phyloP scores from a whole-genome alignment of 805 yeast genomes.

The Sungouiozyma intestinalis region DNA sequence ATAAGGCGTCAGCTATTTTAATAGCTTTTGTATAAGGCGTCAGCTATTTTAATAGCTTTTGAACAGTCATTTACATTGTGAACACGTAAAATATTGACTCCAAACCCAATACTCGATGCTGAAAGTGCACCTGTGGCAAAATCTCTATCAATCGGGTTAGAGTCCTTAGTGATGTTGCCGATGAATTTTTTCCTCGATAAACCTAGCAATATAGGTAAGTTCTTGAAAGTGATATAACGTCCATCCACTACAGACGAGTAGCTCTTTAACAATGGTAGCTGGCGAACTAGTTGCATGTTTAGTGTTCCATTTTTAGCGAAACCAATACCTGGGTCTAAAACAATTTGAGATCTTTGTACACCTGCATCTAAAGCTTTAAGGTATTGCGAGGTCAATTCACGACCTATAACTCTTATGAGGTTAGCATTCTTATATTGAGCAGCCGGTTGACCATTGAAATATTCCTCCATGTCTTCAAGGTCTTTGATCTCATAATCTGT shows the following conservation, averaged over 20 bases:
- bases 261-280: conserved; percentile 36
- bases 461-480: conserved; percentile 9
- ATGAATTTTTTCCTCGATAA: conserved; percentile 84
- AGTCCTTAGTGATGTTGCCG: conserved; percentile 57
- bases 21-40: conserved; percentile 39
- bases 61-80: conserved; percentile 64
- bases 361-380: conserved; percentile 49
- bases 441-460: conserved; percentile 5
- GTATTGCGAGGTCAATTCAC: conserved; percentile 53
- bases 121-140: conserved; percentile 70
- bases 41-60: conserved; percentile 52
- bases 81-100: conserved; percentile 75
- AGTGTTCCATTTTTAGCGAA: conserved; percentile 79
- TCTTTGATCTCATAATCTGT: conserved; percentile 41
- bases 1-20: conserved; percentile 57
- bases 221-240: conserved; percentile 20
- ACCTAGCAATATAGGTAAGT: conserved; percentile 65
- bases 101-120: conserved; percentile 61
- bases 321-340: conserved; percentile 92
- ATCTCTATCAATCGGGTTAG: conserved; percentile 49
- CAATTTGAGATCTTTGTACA: conserved; percentile 79
- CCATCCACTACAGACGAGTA: conserved; percentile 29
- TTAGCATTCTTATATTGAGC: conserved; percentile 6
- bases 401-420: conserved; percentile 47
- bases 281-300: conserved; percentile 54